These are phyloP conservation scores for Trichosanthes truncata DNA, from an alignment of 306 rosid species.

Conservation along the genomic window DNA sequence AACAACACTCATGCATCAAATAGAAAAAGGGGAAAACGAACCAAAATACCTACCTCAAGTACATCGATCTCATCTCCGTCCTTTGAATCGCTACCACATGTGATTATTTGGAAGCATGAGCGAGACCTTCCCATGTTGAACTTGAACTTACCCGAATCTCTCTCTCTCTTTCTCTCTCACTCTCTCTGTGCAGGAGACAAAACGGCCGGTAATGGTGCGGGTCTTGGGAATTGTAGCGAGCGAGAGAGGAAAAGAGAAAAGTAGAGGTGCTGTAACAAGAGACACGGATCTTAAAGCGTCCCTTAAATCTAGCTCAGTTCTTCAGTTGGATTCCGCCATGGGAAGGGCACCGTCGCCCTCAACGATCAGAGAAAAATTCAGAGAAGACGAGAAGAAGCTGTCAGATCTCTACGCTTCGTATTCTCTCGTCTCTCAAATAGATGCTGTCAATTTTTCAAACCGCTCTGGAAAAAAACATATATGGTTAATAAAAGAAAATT, in stretches of 20 bases:
- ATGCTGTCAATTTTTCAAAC: slow-evolving; percentile 1
- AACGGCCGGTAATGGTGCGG: slow-evolving; percentile 26
- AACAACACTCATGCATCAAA: neutral
- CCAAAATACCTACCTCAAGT: slow-evolving; percentile 27
- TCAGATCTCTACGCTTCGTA: slow-evolving; percentile 24
- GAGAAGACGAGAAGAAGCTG: slow-evolving; percentile 17
- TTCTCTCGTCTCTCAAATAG: slow-evolving; percentile 3
- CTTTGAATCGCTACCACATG: slow-evolving; percentile 57
- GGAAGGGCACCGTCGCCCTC: slow-evolving; percentile 21
- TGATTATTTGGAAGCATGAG: slow-evolving; percentile 73
- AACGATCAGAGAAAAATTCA: slow-evolving; percentile 16
- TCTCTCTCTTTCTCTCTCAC: slow-evolving; percentile 6
- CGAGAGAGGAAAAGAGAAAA: slow-evolving; percentile 5
- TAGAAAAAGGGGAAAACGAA: neutral
- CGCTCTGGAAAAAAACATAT: neutral
- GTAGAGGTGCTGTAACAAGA: neutral
- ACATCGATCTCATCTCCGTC: slow-evolving; percentile 42
- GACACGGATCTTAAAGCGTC: slow-evolving; percentile 52
- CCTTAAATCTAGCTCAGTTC: slow-evolving; percentile 34
- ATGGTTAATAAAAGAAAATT: neutral
- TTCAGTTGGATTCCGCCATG: slow-evolving; percentile 45
- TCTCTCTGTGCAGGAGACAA: slow-evolving; percentile 7
- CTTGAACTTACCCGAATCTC: slow-evolving; percentile 8
- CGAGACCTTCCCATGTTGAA: slow-evolving; percentile 47
- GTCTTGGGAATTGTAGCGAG: slow-evolving; percentile 39